phyloP scores from a whole-genome alignment of 2,329 filamentous ascomycete genomes.

The Stylonectria norvegica region DNA sequence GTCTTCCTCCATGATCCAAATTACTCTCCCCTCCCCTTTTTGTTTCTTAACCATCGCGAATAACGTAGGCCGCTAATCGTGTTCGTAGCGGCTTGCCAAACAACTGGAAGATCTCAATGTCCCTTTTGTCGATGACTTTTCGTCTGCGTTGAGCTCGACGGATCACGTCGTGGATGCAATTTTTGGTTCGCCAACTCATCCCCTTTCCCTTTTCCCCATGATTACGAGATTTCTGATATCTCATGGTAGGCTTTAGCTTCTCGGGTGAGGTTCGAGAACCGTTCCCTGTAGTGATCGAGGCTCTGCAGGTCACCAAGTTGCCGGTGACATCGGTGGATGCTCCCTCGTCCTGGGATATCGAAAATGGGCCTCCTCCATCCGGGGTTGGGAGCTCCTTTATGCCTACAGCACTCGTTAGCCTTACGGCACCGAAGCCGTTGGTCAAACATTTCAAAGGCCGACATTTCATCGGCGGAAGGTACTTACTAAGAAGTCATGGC shows the following conservation, averaged over 20 bases:
- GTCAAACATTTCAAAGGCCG: conserved; percentile 79
- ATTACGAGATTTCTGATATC: conserved; percentile 11
- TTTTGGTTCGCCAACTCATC: conserved; percentile 73
- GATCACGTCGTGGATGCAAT: conserved; percentile 90
- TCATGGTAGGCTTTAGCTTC: conserved; percentile 77
- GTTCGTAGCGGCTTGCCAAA: conserved; percentile 67
- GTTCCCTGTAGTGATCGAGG: conserved; percentile 76
- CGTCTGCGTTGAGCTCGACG: conserved; percentile 58
- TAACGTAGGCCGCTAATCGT: conserved; percentile 28
- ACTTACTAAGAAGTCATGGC: conserved; percentile 30
- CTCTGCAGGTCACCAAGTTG: conserved; percentile 67
- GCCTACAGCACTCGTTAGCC: conserved; percentile 75
- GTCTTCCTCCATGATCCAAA: conserved; percentile 3
- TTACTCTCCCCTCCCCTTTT: conserved; percentile 2
- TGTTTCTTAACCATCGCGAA: conserved; percentile 5
- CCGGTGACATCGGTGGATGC: conserved; percentile 89
- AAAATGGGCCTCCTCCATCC: conserved; percentile 72
- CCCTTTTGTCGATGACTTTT: conserved; percentile 81
- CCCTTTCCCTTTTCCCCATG: conserved; percentile 3
- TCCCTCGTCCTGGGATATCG: conserved; percentile 92
- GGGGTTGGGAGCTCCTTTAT: conserved; percentile 78
- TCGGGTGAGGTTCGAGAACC: conserved; percentile 88
- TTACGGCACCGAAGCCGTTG: conserved; percentile 91
- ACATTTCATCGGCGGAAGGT: conserved; percentile 88
- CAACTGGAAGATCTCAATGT: conserved; percentile 82